Percentiles rank a stretch among this genome's conserved stretches.
phyloP scores from a whole-genome alignment of 2,329 filamentous ascomycete genomes.

The Xylaria sp. region DNA sequence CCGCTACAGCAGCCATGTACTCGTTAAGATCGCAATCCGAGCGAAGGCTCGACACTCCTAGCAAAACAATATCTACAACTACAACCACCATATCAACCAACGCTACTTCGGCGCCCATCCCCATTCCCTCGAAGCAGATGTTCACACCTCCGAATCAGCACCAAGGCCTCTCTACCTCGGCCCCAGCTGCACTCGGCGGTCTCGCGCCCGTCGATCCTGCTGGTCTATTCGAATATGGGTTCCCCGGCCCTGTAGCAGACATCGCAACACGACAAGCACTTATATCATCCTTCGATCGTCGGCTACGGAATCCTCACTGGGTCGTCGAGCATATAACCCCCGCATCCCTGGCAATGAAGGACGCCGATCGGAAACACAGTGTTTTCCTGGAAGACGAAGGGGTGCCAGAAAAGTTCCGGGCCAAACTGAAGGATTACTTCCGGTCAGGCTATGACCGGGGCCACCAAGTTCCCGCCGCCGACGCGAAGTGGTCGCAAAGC shows the following conservation, averaged over 20 bases:
- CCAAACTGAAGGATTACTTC: constrained; percentile 91
- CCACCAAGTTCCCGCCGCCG: constrained; percentile 95
- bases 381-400: constrained; percentile 81
- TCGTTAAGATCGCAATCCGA: constrained; percentile 60
- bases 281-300: constrained; percentile 89
- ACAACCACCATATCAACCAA: constrained; percentile 49
- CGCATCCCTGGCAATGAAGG: constrained; percentile 76
- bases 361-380: constrained; percentile 86
- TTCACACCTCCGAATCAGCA: constrained; percentile 52
- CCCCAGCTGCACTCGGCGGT: constrained; percentile 48
- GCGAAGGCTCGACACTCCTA: constrained; percentile 50
- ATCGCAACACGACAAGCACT: constrained; percentile 80
- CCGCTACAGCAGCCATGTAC: constrained; percentile 75
- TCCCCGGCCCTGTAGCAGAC: constrained; percentile 90
- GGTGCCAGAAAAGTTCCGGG: constrained; percentile 88
- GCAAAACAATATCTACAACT: constrained; percentile 54
- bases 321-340: constrained; percentile 96
- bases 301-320: constrained; percentile 92
- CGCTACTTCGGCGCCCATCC: constrained; percentile 50
- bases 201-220: constrained; percentile 72
- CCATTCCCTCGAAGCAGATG: constrained; percentile 69
- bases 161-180: constrained; percentile 47
- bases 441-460: constrained; percentile 94
- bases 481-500: constrained; percentile 92
- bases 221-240: constrained; percentile 86